Evolutionary conservation across 2,329 filamentous ascomycete species (phyloP).

Genomic region (Helotiales sp.): DNA sequence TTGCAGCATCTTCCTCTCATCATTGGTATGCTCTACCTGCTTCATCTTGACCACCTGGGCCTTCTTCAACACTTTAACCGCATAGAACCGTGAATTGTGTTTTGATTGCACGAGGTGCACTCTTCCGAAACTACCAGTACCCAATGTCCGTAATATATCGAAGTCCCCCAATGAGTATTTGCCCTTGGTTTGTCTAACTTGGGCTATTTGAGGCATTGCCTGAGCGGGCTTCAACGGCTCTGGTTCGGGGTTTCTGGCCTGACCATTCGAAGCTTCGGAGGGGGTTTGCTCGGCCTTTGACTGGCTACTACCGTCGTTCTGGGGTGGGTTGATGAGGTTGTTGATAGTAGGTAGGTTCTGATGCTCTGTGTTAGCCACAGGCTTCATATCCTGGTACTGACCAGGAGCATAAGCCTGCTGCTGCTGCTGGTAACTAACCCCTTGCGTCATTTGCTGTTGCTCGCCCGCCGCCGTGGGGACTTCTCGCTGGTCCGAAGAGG

Average conservation of each 20-base stretch:
- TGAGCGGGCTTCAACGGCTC: slow-evolving; percentile 13
- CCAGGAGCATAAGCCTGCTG: slow-evolving; percentile 8
- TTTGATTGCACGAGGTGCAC: slow-evolving; percentile 97
- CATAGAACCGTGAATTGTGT: slow-evolving; percentile 97
- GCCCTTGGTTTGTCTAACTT: slow-evolving; percentile 78
- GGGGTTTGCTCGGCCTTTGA: slow-evolving; percentile 31
- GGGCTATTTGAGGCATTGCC: slow-evolving; percentile 17
- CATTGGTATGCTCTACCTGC: slow-evolving; percentile 98
- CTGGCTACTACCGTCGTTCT: slow-evolving; percentile 46
- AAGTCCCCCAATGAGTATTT: slow-evolving; percentile 97
- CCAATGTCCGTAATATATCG: slow-evolving; percentile 83
- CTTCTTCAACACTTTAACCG: slow-evolving; percentile 98
- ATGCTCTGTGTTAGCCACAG: slow-evolving; percentile 27
- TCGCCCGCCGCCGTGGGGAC: slow-evolving; percentile 32
- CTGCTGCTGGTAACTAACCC: slow-evolving; percentile 37
- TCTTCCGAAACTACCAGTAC: slow-evolving; percentile 94
- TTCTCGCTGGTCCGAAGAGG: slow-evolving; percentile 29
- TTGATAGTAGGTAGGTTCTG: slow-evolving; percentile 80
- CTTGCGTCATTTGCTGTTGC: slow-evolving; percentile 35
- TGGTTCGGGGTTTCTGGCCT: slow-evolving; percentile 5
- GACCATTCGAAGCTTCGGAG: slow-evolving; percentile 7
- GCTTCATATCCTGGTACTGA: slow-evolving; percentile 11
- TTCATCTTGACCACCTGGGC: slow-evolving; percentile 99
- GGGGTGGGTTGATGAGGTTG: slow-evolving; percentile 74
- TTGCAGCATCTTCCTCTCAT: slow-evolving; percentile 92